Evolutionary conservation across 1,139 yeast genomes (phyloP), one percentile per base, ranked within the genome.

Genomic region (Debaryomyces fabryi): DNA sequence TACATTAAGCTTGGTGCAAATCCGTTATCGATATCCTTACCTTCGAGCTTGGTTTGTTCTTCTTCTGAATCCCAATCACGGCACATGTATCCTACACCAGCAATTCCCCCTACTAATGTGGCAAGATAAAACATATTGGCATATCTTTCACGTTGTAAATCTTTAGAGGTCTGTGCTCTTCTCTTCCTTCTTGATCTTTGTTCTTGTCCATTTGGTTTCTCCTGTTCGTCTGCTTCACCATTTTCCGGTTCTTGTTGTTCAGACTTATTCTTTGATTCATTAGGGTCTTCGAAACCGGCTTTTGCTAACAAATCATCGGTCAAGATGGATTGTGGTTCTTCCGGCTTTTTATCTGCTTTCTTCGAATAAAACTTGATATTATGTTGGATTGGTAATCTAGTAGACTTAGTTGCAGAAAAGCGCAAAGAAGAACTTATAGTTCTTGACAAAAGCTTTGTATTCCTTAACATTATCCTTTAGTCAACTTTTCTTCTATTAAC

Each of bases 31-130:
- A 85, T 74, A 25, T 72, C 76, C 40, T 76, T 69, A n/a, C 72
- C 81, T 21, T 73, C 79, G 44, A 71, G 58, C 48, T 73, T 65
- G 54, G 79, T 76, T 51, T 80, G 83, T 54, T 86, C 88, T 56
- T 87, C 95, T 51, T 77, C 87, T 13, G 80, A 83, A 54, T 89
- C 97, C 92, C 96, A 92, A 60, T 91, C 85, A 68, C 99, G 84
- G 48, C 87, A 80, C 73, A 90, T 68, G 67, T 88, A 93, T 8
- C 83, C 89, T 42, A 81, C 76, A 29, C 90, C 92, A 18, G 84
- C 86, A 36, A 83, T 55, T 3, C 81, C 79, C 16, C 78, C 78
- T 21, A 83, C 82, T n/a, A 88, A 71, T 39, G 88, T 63, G 20
- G 82, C 78, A 48, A 84, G 64, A 67, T 87, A 86, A 60, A 86